Percentiles rank a stretch among this genome's conserved stretches.
Conservation (phyloP, 768 basidiomycete genomes). For the Lactarius psammicola region DNA sequence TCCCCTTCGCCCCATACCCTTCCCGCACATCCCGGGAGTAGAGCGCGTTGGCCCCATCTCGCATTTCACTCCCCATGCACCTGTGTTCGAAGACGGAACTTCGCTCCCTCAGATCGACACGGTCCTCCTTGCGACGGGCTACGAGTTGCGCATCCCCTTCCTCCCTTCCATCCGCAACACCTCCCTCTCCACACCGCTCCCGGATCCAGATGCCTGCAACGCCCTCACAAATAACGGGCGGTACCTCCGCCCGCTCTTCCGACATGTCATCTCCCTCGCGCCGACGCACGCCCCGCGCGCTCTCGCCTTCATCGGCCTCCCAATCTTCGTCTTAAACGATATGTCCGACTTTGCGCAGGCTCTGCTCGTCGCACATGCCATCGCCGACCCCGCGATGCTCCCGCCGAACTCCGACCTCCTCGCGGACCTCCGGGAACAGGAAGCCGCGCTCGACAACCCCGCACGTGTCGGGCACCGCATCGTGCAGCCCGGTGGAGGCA, state of each 20-base stretch:
- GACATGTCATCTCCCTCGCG: conserved; percentile 53
- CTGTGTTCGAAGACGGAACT: conserved; percentile 40
- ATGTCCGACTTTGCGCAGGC: conserved; percentile 52
- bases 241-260: conserved; percentile 55
- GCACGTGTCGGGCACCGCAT: conserved; percentile 50
- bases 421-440: conserved; percentile 26
- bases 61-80: conserved; percentile 29
- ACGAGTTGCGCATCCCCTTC: conserved; percentile 55
- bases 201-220: conserved; percentile 11
- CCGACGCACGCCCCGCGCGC: conserved; percentile 48
- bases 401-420: conserved; percentile 40
- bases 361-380: conserved; percentile 45
- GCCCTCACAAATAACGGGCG: conserved; percentile 48
- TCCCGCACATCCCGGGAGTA: background rate
- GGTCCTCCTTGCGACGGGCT: conserved; percentile 55
- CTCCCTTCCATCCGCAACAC: conserved; percentile 32
- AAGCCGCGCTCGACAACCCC: conserved; percentile 43
- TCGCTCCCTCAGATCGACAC: background rate
- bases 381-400: conserved; percentile 44
- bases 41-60: background rate
- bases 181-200: conserved; percentile 6
- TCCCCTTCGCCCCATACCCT: conserved; percentile 7
- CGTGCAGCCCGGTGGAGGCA: conserved; percentile 39
- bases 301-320: conserved; percentile 55
- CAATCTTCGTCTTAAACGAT: conserved; percentile 47